Conservation (phyloP, 2,329 filamentous ascomycete species). For the Penicillium sumatraense region DNA sequence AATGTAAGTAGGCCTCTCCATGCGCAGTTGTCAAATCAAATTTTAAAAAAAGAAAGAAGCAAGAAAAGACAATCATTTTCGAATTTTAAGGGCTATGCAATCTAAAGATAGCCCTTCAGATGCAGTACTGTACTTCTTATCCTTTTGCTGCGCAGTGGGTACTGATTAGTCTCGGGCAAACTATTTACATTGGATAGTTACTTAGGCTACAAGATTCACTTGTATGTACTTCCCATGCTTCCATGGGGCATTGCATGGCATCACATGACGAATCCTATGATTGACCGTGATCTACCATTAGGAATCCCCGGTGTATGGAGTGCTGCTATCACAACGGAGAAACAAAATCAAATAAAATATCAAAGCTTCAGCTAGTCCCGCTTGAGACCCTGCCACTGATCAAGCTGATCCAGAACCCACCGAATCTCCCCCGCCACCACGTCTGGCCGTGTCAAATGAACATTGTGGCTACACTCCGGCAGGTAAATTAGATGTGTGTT, state of each 20-base stretch:
- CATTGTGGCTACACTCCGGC: conserved; percentile 44
- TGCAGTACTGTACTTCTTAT: background rate
- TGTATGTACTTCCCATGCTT: background rate
- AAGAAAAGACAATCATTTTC: too few relatives aligned
- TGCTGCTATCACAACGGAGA: too few relatives aligned
- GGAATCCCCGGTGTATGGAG: too few relatives aligned
- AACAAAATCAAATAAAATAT: too few relatives aligned
- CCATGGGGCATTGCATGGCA: background rate
- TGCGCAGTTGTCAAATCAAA: too few relatives aligned
- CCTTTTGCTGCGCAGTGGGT: background rate
- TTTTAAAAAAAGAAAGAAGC: too few relatives aligned
- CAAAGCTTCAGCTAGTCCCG: conserved; percentile 11
- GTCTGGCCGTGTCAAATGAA: conserved; percentile 43
- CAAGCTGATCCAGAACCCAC: conserved; percentile 36
- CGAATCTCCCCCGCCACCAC: conserved; percentile 40
- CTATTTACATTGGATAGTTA: too few relatives aligned
- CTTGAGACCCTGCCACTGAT: conserved; percentile 7
- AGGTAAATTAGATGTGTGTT: conserved; percentile 35
- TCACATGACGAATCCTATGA: background rate
- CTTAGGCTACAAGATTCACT: conserved; percentile 1
- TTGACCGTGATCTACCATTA: background rate
- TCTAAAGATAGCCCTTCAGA: conserved; percentile 5
- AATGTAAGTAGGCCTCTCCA: too few relatives aligned
- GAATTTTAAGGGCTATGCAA: conserved; percentile 10
- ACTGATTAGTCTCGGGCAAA: background rate